phyloP scores from a whole-genome alignment of 2,329 filamentous ascomycete genomes.

The Stemphylium beticola region DNA sequence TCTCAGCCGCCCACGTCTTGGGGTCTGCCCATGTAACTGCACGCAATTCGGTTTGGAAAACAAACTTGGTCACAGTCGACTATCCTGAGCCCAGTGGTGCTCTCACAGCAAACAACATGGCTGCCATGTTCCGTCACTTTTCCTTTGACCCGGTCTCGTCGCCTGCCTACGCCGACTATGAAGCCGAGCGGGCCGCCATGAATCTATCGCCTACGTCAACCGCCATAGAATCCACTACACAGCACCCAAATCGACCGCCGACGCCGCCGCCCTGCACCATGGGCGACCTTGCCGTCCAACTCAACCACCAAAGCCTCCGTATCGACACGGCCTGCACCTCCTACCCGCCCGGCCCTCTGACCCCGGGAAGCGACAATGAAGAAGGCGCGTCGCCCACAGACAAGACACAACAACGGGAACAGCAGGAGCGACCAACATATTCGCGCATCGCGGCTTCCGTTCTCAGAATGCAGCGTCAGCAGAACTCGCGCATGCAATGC shows the following conservation, averaged over 20 bases:
- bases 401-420: too few species aligned
- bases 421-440: slow-evolving; percentile 28
- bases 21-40: neutral
- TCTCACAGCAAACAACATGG: slow-evolving; percentile 1
- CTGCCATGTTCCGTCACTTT: slow-evolving; percentile 48
- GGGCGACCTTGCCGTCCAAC: slow-evolving; percentile 42
- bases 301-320: slow-evolving; percentile 44
- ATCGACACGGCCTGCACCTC: slow-evolving; percentile 27
- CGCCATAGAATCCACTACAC: slow-evolving; percentile 8
- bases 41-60: too few species aligned
- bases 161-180: slow-evolving; percentile 30
- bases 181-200: slow-evolving; percentile 39
- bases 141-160: slow-evolving; percentile 47
- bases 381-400: slow-evolving; percentile 16
- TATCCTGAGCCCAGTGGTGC: neutral
- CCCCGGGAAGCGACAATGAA: slow-evolving; percentile 33
- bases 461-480: slow-evolving; percentile 50
- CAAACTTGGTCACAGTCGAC: too few species aligned
- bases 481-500: slow-evolving; percentile 51
- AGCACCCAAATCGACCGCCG: slow-evolving; percentile 21
- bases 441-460: slow-evolving; percentile 46
- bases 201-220: slow-evolving; percentile 44
- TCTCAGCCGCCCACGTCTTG: slow-evolving; percentile 20
- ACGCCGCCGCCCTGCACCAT: slow-evolving; percentile 43
- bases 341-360: slow-evolving; percentile 26